These are phyloP conservation scores for Dendrobium catenatum DNA, from an alignment of 106 monocot species.

Conservation along the genomic window DNA sequence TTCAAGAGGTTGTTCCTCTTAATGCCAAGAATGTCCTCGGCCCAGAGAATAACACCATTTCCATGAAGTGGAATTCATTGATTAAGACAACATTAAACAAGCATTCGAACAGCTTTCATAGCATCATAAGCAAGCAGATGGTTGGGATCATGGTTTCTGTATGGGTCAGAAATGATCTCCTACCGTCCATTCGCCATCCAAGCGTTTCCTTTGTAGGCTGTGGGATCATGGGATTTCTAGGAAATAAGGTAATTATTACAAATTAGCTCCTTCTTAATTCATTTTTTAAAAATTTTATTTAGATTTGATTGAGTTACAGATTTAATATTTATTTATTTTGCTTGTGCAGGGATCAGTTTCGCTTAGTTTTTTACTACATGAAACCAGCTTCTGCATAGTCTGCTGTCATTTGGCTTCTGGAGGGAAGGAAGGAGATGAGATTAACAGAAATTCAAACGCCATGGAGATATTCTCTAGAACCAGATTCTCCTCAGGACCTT, in stretches of 20 bases:
- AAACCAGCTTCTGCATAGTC: slow-evolving; percentile 78
- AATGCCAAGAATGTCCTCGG: slow-evolving; percentile 51
- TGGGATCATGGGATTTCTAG: slow-evolving; percentile 65
- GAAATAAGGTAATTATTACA: slow-evolving; percentile 48
- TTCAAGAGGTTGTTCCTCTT: slow-evolving; percentile 77
- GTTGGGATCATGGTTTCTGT: slow-evolving; percentile 59
- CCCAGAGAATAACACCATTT: slow-evolving; percentile 24
- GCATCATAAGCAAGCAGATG: slow-evolving; percentile 63
- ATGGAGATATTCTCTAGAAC: slow-evolving; percentile 48
- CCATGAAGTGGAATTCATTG: slow-evolving; percentile 48
- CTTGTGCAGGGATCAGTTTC: slow-evolving; percentile 61
- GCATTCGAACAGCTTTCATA: background rate
- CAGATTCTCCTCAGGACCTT: slow-evolving; percentile 24
- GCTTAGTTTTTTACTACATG: slow-evolving; percentile 45
- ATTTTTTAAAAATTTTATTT: too few species aligned
- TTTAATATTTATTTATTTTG: too few species aligned
- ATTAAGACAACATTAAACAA: slow-evolving; percentile 46
- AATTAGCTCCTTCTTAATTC: too few species aligned
- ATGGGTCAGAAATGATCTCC: slow-evolving; percentile 49
- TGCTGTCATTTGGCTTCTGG: slow-evolving; percentile 86
- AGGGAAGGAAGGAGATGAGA: slow-evolving; percentile 61
- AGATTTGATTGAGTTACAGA: too few species aligned
- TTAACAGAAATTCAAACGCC: slow-evolving; percentile 48
- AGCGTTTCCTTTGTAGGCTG: slow-evolving; percentile 59
- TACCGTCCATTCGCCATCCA: slow-evolving; percentile 23